These are phyloP conservation scores for Fomitopsis betulina DNA, from an alignment of 1,284 basidiomycete genomes.

Conservation along the genomic window DNA sequence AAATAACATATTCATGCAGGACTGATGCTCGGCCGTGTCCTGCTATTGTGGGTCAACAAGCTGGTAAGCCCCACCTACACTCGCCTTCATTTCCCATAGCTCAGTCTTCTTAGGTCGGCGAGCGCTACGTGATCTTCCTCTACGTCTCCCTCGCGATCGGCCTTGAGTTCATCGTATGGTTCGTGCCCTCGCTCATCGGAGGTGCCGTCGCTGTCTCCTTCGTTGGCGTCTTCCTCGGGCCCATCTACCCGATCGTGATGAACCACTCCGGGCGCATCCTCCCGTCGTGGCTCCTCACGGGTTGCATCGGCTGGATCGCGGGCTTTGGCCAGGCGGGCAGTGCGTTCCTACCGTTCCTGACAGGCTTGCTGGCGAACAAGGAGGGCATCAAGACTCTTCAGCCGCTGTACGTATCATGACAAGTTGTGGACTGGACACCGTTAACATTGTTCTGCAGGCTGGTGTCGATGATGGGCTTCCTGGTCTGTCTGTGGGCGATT, in stretches of 20 bases:
- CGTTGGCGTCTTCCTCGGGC: constrained; percentile 46
- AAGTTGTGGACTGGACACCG: background rate
- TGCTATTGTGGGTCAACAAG: constrained; percentile 46
- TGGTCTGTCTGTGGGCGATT: constrained; percentile 19
- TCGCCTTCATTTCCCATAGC: background rate
- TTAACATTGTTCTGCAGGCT: constrained; percentile 8
- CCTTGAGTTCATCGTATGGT: constrained; percentile 55
- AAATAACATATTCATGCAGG: constrained; percentile 20
- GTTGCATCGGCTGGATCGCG: constrained; percentile 55
- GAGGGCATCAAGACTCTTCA: constrained; percentile 31
- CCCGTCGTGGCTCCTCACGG: constrained; percentile 48
- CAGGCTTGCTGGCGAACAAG: constrained; percentile 45
- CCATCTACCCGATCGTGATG: constrained; percentile 54
- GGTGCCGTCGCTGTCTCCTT: constrained; percentile 50
- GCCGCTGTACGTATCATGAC: constrained; percentile 14
- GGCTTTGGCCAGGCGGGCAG: constrained; percentile 51
- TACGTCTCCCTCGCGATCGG: constrained; percentile 34
- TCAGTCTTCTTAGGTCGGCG: constrained; percentile 31
- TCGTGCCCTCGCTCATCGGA: constrained; percentile 51
- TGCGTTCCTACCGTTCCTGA: constrained; percentile 51
- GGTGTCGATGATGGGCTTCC: constrained; percentile 22
- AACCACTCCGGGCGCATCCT: constrained; percentile 44
- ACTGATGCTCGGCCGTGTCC: constrained; percentile 40
- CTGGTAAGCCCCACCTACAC: constrained; percentile 27
- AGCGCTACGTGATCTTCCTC: constrained; percentile 35